phyloP scores from a whole-genome alignment of 345 rosid species.

The Trapa bicornis region DNA sequence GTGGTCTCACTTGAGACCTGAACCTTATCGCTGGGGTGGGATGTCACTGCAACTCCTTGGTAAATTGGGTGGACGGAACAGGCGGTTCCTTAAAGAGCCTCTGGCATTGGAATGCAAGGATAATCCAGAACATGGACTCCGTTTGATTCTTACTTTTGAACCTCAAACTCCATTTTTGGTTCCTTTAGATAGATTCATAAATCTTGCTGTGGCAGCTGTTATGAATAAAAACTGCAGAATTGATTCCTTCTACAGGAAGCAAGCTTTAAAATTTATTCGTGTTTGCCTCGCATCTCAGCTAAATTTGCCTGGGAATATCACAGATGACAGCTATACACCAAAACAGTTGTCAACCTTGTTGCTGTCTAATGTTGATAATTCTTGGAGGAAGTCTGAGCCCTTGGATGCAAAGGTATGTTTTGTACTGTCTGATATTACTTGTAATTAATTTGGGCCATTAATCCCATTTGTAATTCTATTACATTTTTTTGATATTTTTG shows the following conservation, averaged over 20 bases:
- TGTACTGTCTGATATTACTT: too few relatives aligned
- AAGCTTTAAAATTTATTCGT: slow-evolving; percentile 75
- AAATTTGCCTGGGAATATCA: slow-evolving; percentile 76
- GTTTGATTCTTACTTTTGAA: slow-evolving; percentile 91
- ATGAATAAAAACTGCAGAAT: slow-evolving; percentile 50
- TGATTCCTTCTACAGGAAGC: slow-evolving; percentile 75
- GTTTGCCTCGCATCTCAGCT: slow-evolving; percentile 93
- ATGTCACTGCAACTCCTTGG: slow-evolving; percentile 94
- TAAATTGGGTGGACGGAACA: slow-evolving; percentile 95
- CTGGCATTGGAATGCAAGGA: slow-evolving; percentile 97
- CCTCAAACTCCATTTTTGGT: slow-evolving; percentile 93
- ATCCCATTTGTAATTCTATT: background rate
- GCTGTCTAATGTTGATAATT: slow-evolving; percentile 55
- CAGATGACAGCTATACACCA: slow-evolving; percentile 58
- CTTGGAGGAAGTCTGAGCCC: slow-evolving; percentile 66
- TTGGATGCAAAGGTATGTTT: slow-evolving; percentile 68
- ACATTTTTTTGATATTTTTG: background rate
- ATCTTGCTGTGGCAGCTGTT: slow-evolving; percentile 90
- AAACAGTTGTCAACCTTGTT: slow-evolving; percentile 52
- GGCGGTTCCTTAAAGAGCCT: slow-evolving; percentile 94
- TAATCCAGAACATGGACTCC: slow-evolving; percentile 95
- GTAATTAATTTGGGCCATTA: background rate
- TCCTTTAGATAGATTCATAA: slow-evolving; percentile 81
- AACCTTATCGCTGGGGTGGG: slow-evolving; percentile 87
- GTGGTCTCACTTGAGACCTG: slow-evolving; percentile 95